These are phyloP conservation scores for Podospora pseudocomata DNA, from an alignment of 495 filamentous ascomycete genomes.

Conservation along the genomic window DNA sequence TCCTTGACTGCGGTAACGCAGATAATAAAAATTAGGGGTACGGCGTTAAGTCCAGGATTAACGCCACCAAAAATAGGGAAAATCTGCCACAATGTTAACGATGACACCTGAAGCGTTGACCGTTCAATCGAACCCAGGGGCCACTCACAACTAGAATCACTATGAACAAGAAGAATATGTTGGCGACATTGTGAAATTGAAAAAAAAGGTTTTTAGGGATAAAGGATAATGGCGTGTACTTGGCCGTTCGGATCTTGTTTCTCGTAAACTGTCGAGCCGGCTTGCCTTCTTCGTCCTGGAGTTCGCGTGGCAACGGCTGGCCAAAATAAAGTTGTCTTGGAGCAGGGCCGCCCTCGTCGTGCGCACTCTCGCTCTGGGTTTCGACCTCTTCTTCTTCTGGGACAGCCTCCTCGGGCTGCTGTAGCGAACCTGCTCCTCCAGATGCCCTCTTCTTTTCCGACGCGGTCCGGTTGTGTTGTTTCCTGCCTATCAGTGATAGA, in stretches of 20 bases:
- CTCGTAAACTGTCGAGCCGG: slow-evolving; percentile 66
- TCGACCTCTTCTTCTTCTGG: slow-evolving; percentile 38
- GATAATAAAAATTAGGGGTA: slow-evolving; percentile 94
- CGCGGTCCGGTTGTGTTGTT: slow-evolving; percentile 62
- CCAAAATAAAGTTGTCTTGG: slow-evolving; percentile 74
- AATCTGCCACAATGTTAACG: slow-evolving; percentile 56
- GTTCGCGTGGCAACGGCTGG: slow-evolving; percentile 69
- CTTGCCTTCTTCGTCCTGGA: slow-evolving; percentile 78
- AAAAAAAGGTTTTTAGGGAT: slow-evolving; percentile 96
- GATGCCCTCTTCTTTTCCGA: slow-evolving; percentile 75
- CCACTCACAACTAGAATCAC: slow-evolving; percentile 85
- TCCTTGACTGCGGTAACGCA: slow-evolving; percentile 89
- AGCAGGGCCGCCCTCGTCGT: slow-evolving; percentile 33
- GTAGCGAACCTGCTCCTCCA: slow-evolving; percentile 42
- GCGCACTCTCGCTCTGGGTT: slow-evolving; percentile 32
- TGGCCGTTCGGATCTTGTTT: slow-evolving; percentile 97
- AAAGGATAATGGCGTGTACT: slow-evolving; percentile 94
- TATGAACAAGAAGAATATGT: slow-evolving; percentile 95
- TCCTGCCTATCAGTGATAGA: slow-evolving; percentile 74
- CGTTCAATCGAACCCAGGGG: not conserved
- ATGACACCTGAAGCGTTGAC: not conserved
- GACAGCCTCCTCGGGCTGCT: slow-evolving; percentile 36
- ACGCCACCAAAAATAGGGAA: slow-evolving; percentile 92
- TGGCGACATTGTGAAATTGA: slow-evolving; percentile 98
- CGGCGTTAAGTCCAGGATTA: slow-evolving; percentile 85